Base-by-base conservation (phyloP, 2,329 filamentous ascomycete genomes). In the Microascus cirrosus region DNA sequence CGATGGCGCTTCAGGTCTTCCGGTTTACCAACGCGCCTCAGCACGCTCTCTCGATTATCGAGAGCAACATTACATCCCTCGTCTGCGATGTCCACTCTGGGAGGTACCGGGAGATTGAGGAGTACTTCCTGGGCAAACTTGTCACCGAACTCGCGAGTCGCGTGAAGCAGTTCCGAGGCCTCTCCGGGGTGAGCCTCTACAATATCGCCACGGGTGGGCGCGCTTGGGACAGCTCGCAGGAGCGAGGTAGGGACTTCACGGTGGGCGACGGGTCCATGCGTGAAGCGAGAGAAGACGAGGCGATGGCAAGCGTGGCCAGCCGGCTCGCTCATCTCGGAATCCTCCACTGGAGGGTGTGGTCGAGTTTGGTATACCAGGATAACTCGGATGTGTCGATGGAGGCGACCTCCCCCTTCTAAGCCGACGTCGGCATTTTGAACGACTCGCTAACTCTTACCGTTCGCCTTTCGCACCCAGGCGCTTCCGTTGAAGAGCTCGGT, bases 341-440 rank as follows among this genome's bases (percentile, higher is more conserved):
- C 6, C 74, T 97, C 25, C 91, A 96, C 71, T 96, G 92, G 91
- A 82, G 89, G 54, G 87, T 96, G 2, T 97, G 92, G 90, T 81
- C 82, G 1, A 82, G 83, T 2, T 75, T 95, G 57, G 83, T 87
- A 13, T 96, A 96, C 67, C 62, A 73, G 15, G 70, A 55, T n/a
- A 51, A 48, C n/a, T 25, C 32, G 15, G 56, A 58, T 12, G 32
- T 51, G 39, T 20, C 55, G 15, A 51, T 48, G 39, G 55, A 56
- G 36, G n/a, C 36, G 20, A n/a, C 45, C 15, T 25, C 32, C 32
- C 22, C 3, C n/a, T 5, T n/a, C 7, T 32, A 28, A 32, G 24
- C 42, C 4, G 18, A 25, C 15, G 1, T 20, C 25, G 42, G 4
- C 35, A 34, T 22, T 35, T 10, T 42, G 34, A n/a, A 36, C 32